Evolutionary conservation across 2,329 filamentous ascomycete species (phyloP), one percentile per base, ranked within the genome.

Genomic region (Penicillium aurantiogriseum): DNA sequence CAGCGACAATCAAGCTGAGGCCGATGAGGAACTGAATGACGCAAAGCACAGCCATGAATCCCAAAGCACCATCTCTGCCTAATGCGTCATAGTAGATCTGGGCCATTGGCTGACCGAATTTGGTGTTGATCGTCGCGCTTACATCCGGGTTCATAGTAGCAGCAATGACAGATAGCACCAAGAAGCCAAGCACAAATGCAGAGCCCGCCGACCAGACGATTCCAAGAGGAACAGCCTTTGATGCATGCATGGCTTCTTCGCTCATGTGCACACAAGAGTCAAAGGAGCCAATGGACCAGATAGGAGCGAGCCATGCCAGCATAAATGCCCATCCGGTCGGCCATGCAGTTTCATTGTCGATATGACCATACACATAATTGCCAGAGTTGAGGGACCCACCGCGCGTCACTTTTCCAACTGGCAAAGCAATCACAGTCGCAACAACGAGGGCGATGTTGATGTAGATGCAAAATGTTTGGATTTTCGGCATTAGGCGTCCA

Each of bases 11-110:
- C 57, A 85, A 79, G 39, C 80, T 83, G 3, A 86, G 73, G 1
- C 84, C 83, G 77, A 87, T 86, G 15, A 86, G 74, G 66, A 85
- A 87, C 65, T 87, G 85, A 6, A 85, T 81, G 46, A 85, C 79
- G 66, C 85, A 84, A 27, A 87, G 71, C 0, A 86, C 75, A 2
- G 78, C 76, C 80, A 87, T 86, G 56, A 87, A 77, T 0, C 77
- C 84, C 10, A 87, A 68, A 0, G 85, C 82, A 8, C 83, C 85
- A 11, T 80, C 71, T 68, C 84, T 86, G 11, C 84, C 84, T 5
- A 87, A 67, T 0, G 83, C 81, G 56, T 86, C 83, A 59, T 80
- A 85, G 71, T 85, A 86, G 33, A 86, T 84, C 67, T 85, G 77
- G 19, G 81, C 81, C 79, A 84, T 83, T 3, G 85, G 85, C 64